phyloP scores from a whole-genome alignment of 2,329 filamentous ascomycete genomes.

The Botrytis byssoidea region DNA sequence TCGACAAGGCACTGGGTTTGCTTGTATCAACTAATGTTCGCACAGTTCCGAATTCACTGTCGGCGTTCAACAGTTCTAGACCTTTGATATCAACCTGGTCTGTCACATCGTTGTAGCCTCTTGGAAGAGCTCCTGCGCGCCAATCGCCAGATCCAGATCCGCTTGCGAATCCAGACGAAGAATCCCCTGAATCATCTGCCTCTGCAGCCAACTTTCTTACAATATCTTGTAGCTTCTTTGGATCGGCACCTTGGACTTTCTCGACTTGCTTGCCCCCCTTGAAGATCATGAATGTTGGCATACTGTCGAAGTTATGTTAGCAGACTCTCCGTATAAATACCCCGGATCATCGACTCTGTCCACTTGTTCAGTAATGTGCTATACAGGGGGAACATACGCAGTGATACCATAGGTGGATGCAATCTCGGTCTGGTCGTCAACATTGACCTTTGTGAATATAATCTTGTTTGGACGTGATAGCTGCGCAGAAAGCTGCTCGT shows the following conservation, averaged over 20 bases:
- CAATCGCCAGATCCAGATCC: constrained; percentile 56
- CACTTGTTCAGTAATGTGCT: background rate
- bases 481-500: constrained; percentile 70
- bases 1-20: constrained; percentile 63
- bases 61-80: constrained; percentile 83
- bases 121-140: constrained; percentile 72
- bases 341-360: background rate
- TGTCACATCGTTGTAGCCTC: constrained; percentile 81
- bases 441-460: constrained; percentile 85
- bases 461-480: constrained; percentile 71
- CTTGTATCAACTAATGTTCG: constrained; percentile 68
- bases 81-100: constrained; percentile 75
- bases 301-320: constrained; percentile 41
- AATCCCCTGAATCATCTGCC: constrained; percentile 49
- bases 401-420: constrained; percentile 71
- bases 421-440: constrained; percentile 72
- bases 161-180: constrained; percentile 38
- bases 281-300: constrained; percentile 92
- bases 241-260: constrained; percentile 73
- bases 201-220: constrained; percentile 70
- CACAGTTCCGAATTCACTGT: constrained; percentile 71
- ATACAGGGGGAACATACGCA: constrained; percentile 46
- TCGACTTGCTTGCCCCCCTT: constrained; percentile 66
- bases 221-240: constrained; percentile 64
- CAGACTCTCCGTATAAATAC: background rate